A percentile compares a stretch with the other conserved stretches of the same genome.
Conservation (phyloP, 495 filamentous ascomycete species). For the Ramalina peruviana region DNA sequence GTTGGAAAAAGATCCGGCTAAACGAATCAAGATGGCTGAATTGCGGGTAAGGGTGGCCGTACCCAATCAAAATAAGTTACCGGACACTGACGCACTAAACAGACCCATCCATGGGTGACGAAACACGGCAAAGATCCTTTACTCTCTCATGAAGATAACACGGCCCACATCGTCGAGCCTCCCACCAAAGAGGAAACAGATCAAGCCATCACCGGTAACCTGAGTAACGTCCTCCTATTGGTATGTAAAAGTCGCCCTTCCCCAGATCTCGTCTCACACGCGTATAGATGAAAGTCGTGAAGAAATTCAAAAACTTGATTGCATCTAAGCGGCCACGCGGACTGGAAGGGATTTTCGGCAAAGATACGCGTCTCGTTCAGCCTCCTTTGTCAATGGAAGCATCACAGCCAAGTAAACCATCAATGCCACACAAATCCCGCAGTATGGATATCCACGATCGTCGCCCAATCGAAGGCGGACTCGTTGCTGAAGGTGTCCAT, state of each 20-base stretch:
- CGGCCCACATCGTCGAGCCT: constrained; percentile 55
- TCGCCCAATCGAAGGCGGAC: constrained; percentile 29
- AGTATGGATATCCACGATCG: constrained; percentile 40
- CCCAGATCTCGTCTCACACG: not conserved
- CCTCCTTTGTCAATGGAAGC: constrained; percentile 42
- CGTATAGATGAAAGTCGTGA: constrained; percentile 75
- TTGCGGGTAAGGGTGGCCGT: constrained; percentile 48
- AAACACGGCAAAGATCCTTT: constrained; percentile 66
- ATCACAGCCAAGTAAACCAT: constrained; percentile 21
- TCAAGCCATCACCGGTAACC: constrained; percentile 75
- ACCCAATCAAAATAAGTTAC: not conserved
- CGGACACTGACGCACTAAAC: constrained; percentile 14
- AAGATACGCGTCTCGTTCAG: constrained; percentile 40
- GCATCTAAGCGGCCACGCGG: constrained; percentile 30
- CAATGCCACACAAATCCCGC: constrained; percentile 24
- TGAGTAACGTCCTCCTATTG: constrained; percentile 69
- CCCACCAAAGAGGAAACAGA: constrained; percentile 86
- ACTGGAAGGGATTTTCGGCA: constrained; percentile 44
- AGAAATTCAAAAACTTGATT: constrained; percentile 61
- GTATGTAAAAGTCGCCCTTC: constrained; percentile 34
- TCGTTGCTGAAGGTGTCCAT: constrained; percentile 38
- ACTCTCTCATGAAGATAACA: constrained; percentile 75
- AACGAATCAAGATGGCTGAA: constrained; percentile 67
- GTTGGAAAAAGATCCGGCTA: constrained; percentile 62
- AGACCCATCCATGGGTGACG: constrained; percentile 95